Conservation (phyloP, 73 alveolate species). For the Diophrys appendiculata region DNA sequence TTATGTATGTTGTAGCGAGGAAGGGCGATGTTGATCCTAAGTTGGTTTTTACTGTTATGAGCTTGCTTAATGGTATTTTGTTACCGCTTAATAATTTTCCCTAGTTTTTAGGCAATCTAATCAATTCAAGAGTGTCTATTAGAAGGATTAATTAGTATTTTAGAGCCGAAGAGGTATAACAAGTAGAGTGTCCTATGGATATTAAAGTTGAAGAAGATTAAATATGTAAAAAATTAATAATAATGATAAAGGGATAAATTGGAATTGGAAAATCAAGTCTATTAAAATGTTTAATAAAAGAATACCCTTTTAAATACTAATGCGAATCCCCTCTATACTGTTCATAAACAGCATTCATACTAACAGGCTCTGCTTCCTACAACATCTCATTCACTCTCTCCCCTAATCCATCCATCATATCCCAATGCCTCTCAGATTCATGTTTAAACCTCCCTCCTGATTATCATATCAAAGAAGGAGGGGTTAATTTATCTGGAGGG, state of each 20-base stretch:
- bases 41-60: slow-evolving; percentile 4
- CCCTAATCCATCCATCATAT: no score
- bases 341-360: neutral
- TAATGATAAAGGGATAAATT: neutral
- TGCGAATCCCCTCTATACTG: no score
- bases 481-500: slow-evolving; percentile 12
- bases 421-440: no score
- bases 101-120: neutral
- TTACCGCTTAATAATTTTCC: slow-evolving; percentile 4
- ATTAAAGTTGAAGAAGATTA: neutral
- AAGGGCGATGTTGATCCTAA: neutral
- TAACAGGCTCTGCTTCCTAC: neutral
- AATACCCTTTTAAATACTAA: no score
- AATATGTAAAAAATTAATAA: no score
- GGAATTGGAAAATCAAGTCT: neutral
- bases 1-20: neutral
- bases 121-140: neutral
- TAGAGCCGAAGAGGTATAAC: no score
- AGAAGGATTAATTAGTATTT: neutral
- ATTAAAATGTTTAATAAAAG: no score
- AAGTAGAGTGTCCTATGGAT: no score
- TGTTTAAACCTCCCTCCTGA: neutral
- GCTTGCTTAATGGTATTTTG: neutral
- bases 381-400: neutral
- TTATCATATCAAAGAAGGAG: neutral